Conservation (phyloP, 2,329 filamentous ascomycete species). For the Leptographium radiaticola region DNA sequence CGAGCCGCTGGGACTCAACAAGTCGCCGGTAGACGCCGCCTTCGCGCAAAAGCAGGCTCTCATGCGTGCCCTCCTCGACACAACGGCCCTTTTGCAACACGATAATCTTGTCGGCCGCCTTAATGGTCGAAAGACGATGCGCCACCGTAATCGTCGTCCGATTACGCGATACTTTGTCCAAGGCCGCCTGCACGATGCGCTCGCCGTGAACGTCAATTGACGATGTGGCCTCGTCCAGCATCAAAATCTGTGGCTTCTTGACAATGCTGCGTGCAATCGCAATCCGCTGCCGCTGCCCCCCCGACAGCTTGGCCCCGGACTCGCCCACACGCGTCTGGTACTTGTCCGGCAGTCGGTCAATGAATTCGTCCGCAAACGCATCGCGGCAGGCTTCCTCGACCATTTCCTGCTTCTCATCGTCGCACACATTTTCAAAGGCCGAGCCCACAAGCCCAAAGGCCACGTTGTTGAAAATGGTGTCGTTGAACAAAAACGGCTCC, state of each 20-base stretch:
- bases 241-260: slow-evolving; percentile 49
- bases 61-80: slow-evolving; percentile 63
- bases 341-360: slow-evolving; percentile 22
- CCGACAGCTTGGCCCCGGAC: slow-evolving; percentile 41
- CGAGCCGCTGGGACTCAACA: slow-evolving; percentile 49
- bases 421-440: slow-evolving; percentile 1
- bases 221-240: slow-evolving; percentile 61
- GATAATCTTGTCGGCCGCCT: slow-evolving; percentile 65
- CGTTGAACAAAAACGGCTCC: slow-evolving; percentile 26
- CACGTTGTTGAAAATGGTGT: slow-evolving; percentile 36
- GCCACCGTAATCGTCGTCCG: slow-evolving; percentile 75
- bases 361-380: slow-evolving; percentile 46
- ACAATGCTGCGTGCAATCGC: slow-evolving; percentile 62
- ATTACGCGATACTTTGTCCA: slow-evolving; percentile 45
- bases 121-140: slow-evolving; percentile 45
- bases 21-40: slow-evolving; percentile 55
- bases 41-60: slow-evolving; percentile 48
- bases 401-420: slow-evolving; percentile 12
- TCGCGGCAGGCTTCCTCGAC: slow-evolving; percentile 41
- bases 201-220: slow-evolving; percentile 54
- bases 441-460: slow-evolving; percentile 29
- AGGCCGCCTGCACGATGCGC: slow-evolving; percentile 48
- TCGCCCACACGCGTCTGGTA: slow-evolving; percentile 14
- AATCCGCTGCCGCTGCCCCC: slow-evolving; percentile 59
- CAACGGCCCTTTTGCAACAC: slow-evolving; percentile 61